Percentiles rank a stretch among this genome's conserved stretches.
Evolutionary conservation across 2,329 filamentous ascomycete genomes (phyloP).

Genomic region (Annulohypoxylon truncatum): DNA sequence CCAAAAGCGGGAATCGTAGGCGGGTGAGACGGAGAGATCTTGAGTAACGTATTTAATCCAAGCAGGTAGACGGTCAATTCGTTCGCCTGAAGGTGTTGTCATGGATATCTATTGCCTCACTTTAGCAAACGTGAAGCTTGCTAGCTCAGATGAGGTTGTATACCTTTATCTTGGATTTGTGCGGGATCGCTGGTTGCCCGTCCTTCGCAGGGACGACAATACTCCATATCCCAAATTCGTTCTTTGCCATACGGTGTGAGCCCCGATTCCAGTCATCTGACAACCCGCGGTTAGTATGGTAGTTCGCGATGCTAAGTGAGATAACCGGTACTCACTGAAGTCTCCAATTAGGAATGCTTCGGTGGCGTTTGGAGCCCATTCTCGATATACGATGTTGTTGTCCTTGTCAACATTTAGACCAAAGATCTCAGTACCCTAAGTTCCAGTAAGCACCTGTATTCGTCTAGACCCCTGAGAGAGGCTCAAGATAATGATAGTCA

Average conservation of each 20-base stretch:
- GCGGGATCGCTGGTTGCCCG: constrained; percentile 82
- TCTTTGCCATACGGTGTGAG: constrained; percentile 87
- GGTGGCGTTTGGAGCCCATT: constrained; percentile 94
- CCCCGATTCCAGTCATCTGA: constrained; percentile 86
- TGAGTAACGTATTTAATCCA: constrained; percentile 99
- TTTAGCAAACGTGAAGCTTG: constrained; percentile 19
- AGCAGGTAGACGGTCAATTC: constrained; percentile 87
- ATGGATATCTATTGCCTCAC: constrained; percentile 76
- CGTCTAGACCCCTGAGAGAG: constrained; percentile 24
- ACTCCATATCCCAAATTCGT: constrained; percentile 88
- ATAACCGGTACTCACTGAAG: constrained; percentile 74
- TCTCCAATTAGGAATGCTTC: constrained; percentile 91
- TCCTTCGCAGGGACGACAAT: constrained; percentile 78
- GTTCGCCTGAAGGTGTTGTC: constrained; percentile 80
- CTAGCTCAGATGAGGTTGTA: constrained; percentile 26
- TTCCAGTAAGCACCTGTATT: constrained; percentile 9
- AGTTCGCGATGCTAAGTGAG: background rate
- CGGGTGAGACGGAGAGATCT: constrained; percentile 86
- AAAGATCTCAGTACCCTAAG: constrained; percentile 84
- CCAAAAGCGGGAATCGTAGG: constrained; percentile 97
- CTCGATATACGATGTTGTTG: constrained; percentile 88
- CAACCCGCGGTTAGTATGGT: constrained; percentile 46
- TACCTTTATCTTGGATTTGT: constrained; percentile 97
- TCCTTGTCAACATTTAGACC: constrained; percentile 85
- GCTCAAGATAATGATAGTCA: background rate